A percentile compares a stretch with the other conserved stretches of the same genome.
These are phyloP conservation scores for Asterophora lycoperdoides DNA, from an alignment of 768 basidiomycete genomes.

Conservation along the genomic window DNA sequence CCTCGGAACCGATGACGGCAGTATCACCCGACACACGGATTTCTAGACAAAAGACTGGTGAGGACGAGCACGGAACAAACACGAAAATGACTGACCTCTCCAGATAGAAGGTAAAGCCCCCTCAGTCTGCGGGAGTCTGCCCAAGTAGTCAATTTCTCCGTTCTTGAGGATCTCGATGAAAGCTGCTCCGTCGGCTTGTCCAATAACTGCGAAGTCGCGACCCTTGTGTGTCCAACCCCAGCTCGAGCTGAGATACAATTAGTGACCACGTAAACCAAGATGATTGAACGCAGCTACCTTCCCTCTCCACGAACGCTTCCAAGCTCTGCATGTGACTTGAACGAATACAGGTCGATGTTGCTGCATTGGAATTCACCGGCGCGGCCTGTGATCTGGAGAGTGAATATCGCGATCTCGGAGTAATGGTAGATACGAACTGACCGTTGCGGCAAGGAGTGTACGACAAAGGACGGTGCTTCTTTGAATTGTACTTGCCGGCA, in stretches of 20 bases:
- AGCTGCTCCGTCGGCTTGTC: slow-evolving; percentile 12
- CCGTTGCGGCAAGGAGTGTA: background rate
- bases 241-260: background rate
- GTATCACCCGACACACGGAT: slow-evolving; percentile 23
- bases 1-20: slow-evolving; percentile 24
- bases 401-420: background rate
- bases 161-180: slow-evolving; percentile 3
- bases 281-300: background rate
- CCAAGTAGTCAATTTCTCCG: slow-evolving; percentile 18
- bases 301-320: slow-evolving; percentile 14
- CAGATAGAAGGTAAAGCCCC: slow-evolving; percentile 13
- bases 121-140: slow-evolving; percentile 23
- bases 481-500: slow-evolving; percentile 1
- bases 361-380: slow-evolving; percentile 16
- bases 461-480: slow-evolving; percentile 2
- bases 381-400: background rate
- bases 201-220: slow-evolving; percentile 17
- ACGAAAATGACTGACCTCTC: slow-evolving; percentile 11
- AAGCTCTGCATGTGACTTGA: slow-evolving; percentile 15
- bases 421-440: background rate
- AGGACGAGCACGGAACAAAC: background rate
- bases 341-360: slow-evolving; percentile 17
- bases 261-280: background rate
- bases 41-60: slow-evolving; percentile 2
- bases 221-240: slow-evolving; percentile 17